Conservation (phyloP, 1,284 basidiomycete species). For the Blastosporella zonata region DNA sequence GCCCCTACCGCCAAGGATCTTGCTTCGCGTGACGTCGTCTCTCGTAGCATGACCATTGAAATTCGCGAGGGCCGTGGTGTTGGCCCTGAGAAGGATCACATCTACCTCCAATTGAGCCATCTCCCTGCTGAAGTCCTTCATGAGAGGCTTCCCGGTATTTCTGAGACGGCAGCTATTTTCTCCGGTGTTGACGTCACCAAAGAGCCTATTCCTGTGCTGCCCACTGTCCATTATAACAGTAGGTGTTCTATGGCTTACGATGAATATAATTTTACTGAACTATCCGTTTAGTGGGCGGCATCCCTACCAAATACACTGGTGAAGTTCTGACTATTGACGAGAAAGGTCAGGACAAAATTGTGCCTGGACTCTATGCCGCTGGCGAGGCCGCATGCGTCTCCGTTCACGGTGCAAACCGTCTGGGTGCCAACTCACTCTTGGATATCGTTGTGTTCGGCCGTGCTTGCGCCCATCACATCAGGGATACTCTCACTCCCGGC, state of each 20-base stretch:
- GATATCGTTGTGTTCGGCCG: constrained; percentile 99
- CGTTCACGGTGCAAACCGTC: constrained; percentile 98
- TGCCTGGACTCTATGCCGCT: constrained; percentile 97
- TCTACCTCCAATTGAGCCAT: constrained; percentile 97
- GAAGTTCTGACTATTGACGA: constrained; percentile 89
- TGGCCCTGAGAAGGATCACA: constrained; percentile 97
- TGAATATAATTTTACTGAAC: constrained; percentile 18
- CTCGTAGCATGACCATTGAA: constrained; percentile 98
- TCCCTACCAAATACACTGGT: constrained; percentile 98
- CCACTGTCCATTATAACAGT: constrained; percentile 97
- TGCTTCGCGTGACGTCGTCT: constrained; percentile 98
- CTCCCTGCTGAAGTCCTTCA: constrained; percentile 94
- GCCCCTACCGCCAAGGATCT: constrained; percentile 99
- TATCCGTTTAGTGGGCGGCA: constrained; percentile 85
- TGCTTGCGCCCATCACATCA: constrained; percentile 97
- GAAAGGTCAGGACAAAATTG: constrained; percentile 90
- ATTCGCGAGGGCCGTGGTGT: constrained; percentile 99
- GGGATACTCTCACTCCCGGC: constrained; percentile 86
- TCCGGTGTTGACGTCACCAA: constrained; percentile 99
- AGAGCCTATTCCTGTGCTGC: constrained; percentile 96
- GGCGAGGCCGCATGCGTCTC: constrained; percentile 99
- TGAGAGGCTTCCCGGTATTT: constrained; percentile 98
- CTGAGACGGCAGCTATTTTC: constrained; percentile 99
- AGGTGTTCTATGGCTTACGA: constrained; percentile 30
- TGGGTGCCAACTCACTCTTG: constrained; percentile 97